Percentiles rank a stretch among this genome's conserved stretches.
These are phyloP conservation scores for Cercospora sp. DNA, from an alignment of 2,329 filamentous ascomycete species.

Conservation along the genomic window DNA sequence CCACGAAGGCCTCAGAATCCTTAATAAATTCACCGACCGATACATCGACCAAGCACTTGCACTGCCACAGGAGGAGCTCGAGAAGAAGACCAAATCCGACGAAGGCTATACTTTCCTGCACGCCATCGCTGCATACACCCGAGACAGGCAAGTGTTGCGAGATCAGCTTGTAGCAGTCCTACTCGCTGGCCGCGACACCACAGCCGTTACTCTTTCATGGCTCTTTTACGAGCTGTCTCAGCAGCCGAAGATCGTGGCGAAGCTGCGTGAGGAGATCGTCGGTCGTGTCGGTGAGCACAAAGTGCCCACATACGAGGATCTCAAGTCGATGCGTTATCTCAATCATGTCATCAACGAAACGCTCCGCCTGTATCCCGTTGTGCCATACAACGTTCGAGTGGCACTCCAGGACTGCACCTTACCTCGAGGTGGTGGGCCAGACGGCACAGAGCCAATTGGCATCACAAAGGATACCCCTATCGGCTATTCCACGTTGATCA, in stretches of 20 bases:
- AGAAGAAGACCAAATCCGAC: conserved; percentile 70
- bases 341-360: conserved; percentile 46
- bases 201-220: conserved; percentile 78
- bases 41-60: conserved; percentile 75
- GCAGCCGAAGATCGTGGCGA: conserved; percentile 65
- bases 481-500: conserved; percentile 49
- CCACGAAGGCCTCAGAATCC: conserved; percentile 61
- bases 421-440: conserved; percentile 50
- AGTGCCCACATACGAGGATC: conserved; percentile 68
- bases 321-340: conserved; percentile 87
- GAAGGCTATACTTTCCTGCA: conserved; percentile 81
- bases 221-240: conserved; percentile 77
- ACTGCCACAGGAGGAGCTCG: conserved; percentile 69
- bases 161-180: conserved; percentile 83
- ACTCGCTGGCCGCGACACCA: conserved; percentile 84
- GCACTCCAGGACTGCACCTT: conserved; percentile 51
- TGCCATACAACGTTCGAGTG: conserved; percentile 53
- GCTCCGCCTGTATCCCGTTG: conserved; percentile 52
- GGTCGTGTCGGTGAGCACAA: conserved; percentile 62
- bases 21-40: conserved; percentile 73
- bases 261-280: conserved; percentile 72
- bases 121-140: conserved; percentile 77
- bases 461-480: conserved; percentile 46
- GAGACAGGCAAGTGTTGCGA: conserved; percentile 65
- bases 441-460: conserved; percentile 48